Conservation (phyloP, 805 yeast species). For the Candida chilensis region DNA sequence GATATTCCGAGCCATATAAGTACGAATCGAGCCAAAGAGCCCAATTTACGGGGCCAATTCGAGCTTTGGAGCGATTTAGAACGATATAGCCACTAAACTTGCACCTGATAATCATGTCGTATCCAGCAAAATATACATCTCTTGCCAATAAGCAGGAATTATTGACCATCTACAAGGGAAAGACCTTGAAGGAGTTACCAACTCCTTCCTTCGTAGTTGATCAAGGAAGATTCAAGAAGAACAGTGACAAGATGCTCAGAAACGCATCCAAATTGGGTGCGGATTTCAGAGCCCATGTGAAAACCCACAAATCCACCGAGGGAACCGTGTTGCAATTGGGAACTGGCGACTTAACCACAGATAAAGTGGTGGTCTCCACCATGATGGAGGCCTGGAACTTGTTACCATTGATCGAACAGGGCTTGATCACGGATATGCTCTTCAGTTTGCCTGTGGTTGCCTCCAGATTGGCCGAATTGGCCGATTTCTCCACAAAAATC, state of each 20-base stretch:
- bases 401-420: slow-evolving; percentile 25
- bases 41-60: no score
- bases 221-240: slow-evolving; percentile 23
- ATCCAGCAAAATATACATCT: background rate
- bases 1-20: no score
- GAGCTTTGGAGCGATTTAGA: no score
- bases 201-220: slow-evolving; percentile 54
- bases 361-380: slow-evolving; percentile 59
- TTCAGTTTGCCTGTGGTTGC: slow-evolving; percentile 44
- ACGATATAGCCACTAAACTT: no score
- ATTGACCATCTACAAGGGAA: slow-evolving; percentile 25
- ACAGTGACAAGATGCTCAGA: slow-evolving; percentile 40
- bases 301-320: slow-evolving; percentile 64
- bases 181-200: slow-evolving; percentile 34
- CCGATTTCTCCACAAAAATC: slow-evolving; percentile 28
- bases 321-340: slow-evolving; percentile 51
- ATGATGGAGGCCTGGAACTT: slow-evolving; percentile 56
- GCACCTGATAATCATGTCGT: no score
- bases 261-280: slow-evolving; percentile 25
- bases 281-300: slow-evolving; percentile 64
- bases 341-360: slow-evolving; percentile 19
- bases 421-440: slow-evolving; percentile 20
- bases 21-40: no score
- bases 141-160: slow-evolving; percentile 10
- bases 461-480: slow-evolving; percentile 39